Base-by-base conservation (phyloP, 2,329 filamentous ascomycete genomes). In the Cordyceps tenuipes region DNA sequence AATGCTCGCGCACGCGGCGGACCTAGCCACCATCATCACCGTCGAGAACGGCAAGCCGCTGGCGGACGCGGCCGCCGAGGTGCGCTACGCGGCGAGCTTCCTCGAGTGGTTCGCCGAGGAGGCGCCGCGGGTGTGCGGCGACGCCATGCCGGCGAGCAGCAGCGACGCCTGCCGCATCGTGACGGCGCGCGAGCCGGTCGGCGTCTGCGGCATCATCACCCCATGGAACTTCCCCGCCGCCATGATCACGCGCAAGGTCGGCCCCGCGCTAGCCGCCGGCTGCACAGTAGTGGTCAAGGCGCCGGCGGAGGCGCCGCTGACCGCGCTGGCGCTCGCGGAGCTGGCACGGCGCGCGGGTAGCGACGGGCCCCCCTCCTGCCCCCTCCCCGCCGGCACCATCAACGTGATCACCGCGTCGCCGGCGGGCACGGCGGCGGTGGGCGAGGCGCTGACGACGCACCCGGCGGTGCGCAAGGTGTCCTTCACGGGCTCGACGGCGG, bases 261-360 rank as follows among this genome's bases (percentile, higher is more conserved):
- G 82, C 2, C 84, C 90, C 1, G 89, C 89, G 8, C 80, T 97
- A 60, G 94, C 94, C n/a, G 92, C 91, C 17, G 94, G 94, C 61
- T 97, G 93, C 76, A 96, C 93, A 0, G 89, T 96, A 2, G 92
- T 97, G 1, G 87, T 86, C 68, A 99, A 99, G 74, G 88, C 91
- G 17, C 92, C 93, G 1, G 87, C 87, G 53, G 93, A 97, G 78
- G 97, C 94, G 1, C 94, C 93, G 0, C 93, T 93, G 71, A 96
- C 92, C 23, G 86, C 91, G 0, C 86, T 96, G 43, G 93, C 93
- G 1, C 75, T 97, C 21, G 90, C 90, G 1, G 92, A 96, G 74
- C 83, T 97, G 44, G 90, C 88, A 9, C 83, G 89, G 68, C 86
- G 92, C 17, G 93, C 93, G 17, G 93, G n/a, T n/a, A n/a, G n/a